Evolutionary conservation across 1,284 basidiomycete genomes (phyloP).

Genomic region (Cryptococcus sp.): DNA sequence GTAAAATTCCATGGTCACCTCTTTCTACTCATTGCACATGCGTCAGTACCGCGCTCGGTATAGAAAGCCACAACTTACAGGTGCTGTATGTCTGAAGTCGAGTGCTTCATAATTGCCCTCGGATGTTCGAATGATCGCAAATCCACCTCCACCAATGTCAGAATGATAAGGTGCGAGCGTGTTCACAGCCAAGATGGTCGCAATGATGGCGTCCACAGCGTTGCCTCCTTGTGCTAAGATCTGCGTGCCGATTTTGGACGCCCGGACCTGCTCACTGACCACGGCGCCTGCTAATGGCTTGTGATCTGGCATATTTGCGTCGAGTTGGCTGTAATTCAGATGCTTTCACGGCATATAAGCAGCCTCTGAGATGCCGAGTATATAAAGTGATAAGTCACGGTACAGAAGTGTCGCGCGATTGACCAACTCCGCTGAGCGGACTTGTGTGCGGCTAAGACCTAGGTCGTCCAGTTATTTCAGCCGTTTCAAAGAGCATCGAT

Average conservation of each 20-base stretch:
- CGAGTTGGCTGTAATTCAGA: too few species aligned
- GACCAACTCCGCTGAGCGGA: too few species aligned
- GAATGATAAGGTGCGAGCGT: conserved; percentile 59
- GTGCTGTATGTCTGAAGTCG: conserved; percentile 38
- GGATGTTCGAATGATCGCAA: conserved; percentile 28
- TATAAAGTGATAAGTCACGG: too few species aligned
- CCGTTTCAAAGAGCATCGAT: too few species aligned
- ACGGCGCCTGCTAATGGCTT: conserved; percentile 11
- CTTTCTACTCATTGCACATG: conserved; percentile 7
- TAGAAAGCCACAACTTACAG: conserved; percentile 18
- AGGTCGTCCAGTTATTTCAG: too few species aligned
- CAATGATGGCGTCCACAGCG: conserved; percentile 36
- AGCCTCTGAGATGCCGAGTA: too few species aligned
- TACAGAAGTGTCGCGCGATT: too few species aligned
- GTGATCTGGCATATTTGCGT: neutral
- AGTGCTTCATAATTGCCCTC: conserved; percentile 25
- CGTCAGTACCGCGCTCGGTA: neutral
- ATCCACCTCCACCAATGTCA: conserved; percentile 43
- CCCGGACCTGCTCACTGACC: conserved; percentile 20
- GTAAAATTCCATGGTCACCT: conserved; percentile 25
- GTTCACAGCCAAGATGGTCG: conserved; percentile 54
- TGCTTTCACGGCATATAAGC: too few species aligned
- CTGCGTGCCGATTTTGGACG: conserved; percentile 22
- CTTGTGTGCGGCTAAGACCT: too few species aligned
- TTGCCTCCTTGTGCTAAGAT: conserved; percentile 29